These are phyloP conservation scores for Chara braunii DNA, from an alignment of 139 green algal species.

Conservation along the genomic window DNA sequence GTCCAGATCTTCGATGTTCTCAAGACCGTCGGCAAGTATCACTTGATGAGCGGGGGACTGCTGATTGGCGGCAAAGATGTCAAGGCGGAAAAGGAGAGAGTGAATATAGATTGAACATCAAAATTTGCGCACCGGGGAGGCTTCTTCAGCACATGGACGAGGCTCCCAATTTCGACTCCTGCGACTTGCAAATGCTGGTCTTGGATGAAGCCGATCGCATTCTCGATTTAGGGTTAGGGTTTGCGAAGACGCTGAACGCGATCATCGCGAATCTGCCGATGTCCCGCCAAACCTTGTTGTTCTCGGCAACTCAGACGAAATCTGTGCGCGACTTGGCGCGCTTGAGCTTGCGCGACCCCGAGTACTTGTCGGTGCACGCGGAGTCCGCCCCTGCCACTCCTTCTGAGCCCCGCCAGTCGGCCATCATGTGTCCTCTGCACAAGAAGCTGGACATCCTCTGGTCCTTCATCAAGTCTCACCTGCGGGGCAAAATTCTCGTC, in stretches of 20 bases:
- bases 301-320: conserved; percentile 79
- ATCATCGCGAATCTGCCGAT: conserved; percentile 86
- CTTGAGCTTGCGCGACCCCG: conserved; percentile 63
- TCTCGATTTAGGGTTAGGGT: conserved; percentile 96
- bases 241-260: conserved; percentile 78
- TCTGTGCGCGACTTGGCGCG: conserved; percentile 63
- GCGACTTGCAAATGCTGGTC: conserved; percentile 79
- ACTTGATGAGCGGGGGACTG: conserved; percentile 76
- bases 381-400: conserved; percentile 77
- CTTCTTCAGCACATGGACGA: conserved; percentile 99
- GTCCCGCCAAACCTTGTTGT: conserved; percentile 78
- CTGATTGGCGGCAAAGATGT: conserved; percentile 84
- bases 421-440: conserved; percentile 57
- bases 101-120: conserved; percentile 70
- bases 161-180: conserved; percentile 88
- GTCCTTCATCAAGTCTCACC: conserved; percentile 89
- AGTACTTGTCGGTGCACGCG: conserved; percentile 87
- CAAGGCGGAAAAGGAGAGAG: conserved; percentile 60
- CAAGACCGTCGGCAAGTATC: conserved; percentile 64
- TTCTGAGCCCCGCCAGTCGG: conserved; percentile 76
- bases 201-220: conserved; percentile 96
- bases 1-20: conserved; percentile 86
- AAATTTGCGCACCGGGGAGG: conserved; percentile 83
- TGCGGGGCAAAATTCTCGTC: conserved; percentile 75
- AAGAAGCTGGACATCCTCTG: conserved; percentile 91